These are phyloP conservation scores for Clonostachys rhizophaga DNA, from an alignment of 2,329 filamentous ascomycete species.

Conservation along the genomic window DNA sequence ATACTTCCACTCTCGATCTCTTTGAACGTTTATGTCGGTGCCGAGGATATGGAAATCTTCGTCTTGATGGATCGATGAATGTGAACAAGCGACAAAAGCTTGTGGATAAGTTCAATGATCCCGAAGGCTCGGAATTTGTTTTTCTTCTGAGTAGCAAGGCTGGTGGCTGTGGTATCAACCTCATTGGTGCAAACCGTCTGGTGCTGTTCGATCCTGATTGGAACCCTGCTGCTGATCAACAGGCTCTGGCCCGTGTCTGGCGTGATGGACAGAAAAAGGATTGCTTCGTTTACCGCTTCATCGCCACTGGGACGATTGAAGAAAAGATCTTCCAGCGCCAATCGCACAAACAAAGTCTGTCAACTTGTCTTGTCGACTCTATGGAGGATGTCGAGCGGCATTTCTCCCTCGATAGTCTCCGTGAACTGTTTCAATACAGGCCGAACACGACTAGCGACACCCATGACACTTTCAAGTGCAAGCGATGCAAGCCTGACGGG, in stretches of 20 bases:
- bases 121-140: slow-evolving; percentile 82
- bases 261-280: slow-evolving; percentile 99
- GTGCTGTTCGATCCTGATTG: slow-evolving; percentile 96
- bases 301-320: slow-evolving; percentile 94
- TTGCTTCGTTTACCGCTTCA: slow-evolving; percentile 99
- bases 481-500: slow-evolving; percentile 84
- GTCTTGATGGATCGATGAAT: slow-evolving; percentile 96
- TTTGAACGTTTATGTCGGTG: slow-evolving; percentile 88
- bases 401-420: slow-evolving; percentile 84
- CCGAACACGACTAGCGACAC: slow-evolving; percentile 84
- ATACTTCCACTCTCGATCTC: slow-evolving; percentile 91
- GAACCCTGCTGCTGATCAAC: slow-evolving; percentile 97
- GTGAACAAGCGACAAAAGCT: slow-evolving; percentile 96
- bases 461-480: slow-evolving; percentile 98
- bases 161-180: slow-evolving; percentile 91
- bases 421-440: slow-evolving; percentile 92
- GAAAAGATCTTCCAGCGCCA: slow-evolving; percentile 99
- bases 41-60: slow-evolving; percentile 78
- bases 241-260: slow-evolving; percentile 96
- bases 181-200: slow-evolving; percentile 90
- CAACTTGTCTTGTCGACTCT: slow-evolving; percentile 92
- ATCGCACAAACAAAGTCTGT: slow-evolving; percentile 95
- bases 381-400: slow-evolving; percentile 97
- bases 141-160: slow-evolving; percentile 97
- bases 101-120: slow-evolving; percentile 96